Evolutionary conservation across 371 early-diverging fungal species (phyloP).

Genomic region (Zychaea mexicana): DNA sequence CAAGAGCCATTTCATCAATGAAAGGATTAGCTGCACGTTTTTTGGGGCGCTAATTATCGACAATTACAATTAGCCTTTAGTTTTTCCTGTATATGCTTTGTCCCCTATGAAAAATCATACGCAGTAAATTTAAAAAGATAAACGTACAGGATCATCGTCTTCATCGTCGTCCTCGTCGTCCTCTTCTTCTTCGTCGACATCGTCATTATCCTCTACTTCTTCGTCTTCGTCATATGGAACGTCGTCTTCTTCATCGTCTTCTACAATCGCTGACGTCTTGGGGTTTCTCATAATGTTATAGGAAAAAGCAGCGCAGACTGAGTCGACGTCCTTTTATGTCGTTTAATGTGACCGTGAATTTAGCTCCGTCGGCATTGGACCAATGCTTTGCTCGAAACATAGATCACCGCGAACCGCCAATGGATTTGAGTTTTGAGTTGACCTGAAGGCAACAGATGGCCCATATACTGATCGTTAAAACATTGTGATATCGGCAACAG

Average conservation of each 20-base stretch:
- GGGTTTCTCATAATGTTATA: neutral
- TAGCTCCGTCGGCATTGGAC: too few species aligned
- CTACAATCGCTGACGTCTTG: neutral
- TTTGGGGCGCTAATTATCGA: slow-evolving; percentile 32
- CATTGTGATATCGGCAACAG: too few species aligned
- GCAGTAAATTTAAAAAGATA: too few species aligned
- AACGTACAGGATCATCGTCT: slow-evolving; percentile 13
- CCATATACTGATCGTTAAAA: too few species aligned
- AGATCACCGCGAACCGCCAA: too few species aligned
- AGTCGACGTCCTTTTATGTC: too few species aligned
- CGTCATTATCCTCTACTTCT: slow-evolving; percentile 23
- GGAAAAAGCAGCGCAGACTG: neutral
- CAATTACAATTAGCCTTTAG: neutral
- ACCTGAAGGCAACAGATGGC: too few species aligned
- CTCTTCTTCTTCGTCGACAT: slow-evolving; percentile 25
- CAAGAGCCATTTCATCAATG: slow-evolving; percentile 61
- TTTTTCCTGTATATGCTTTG: neutral
- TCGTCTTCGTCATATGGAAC: slow-evolving; percentile 22
- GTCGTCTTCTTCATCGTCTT: slow-evolving; percentile 13
- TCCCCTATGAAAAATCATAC: too few species aligned
- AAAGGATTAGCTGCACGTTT: slow-evolving; percentile 54
- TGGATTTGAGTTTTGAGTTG: too few species aligned
- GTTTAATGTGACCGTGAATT: too few species aligned
- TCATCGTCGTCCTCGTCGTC: slow-evolving; percentile 23
- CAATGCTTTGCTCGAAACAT: too few species aligned